These are phyloP conservation scores for Brassica cretica DNA, from an alignment of 345 rosid species.

Conservation along the genomic window DNA sequence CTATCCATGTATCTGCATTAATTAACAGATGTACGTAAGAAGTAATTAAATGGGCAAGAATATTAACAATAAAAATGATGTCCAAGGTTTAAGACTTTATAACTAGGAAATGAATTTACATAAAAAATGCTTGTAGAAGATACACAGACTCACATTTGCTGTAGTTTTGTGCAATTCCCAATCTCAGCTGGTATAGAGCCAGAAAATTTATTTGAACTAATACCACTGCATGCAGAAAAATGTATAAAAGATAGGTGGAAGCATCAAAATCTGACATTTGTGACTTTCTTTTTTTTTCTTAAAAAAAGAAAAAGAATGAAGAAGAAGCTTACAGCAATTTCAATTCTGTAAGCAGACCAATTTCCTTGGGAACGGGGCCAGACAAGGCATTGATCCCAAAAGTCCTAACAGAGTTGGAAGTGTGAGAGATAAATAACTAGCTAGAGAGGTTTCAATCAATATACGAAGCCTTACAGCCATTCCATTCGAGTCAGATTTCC, in stretches of 20 bases:
- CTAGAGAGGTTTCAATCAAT: background rate
- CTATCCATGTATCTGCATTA: constrained; percentile 54
- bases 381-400: constrained; percentile 56
- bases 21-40: constrained; percentile 15
- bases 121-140: no score
- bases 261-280: background rate
- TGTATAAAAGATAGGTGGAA: background rate
- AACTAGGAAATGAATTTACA: no score
- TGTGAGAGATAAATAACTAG: background rate
- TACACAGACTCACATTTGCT: constrained; percentile 53
- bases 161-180: constrained; percentile 52
- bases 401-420: constrained; percentile 37
- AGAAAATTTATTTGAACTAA: constrained; percentile 61
- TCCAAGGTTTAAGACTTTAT: no score
- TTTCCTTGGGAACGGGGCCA: constrained; percentile 68
- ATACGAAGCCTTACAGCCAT: constrained; percentile 49
- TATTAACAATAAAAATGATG: no score
- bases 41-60: no score
- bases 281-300: no score
- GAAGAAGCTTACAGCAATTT: constrained; percentile 47
- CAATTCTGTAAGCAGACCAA: constrained; percentile 38
- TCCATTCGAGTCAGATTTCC: constrained; percentile 46
- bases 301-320: background rate
- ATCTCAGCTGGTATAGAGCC: constrained; percentile 68
- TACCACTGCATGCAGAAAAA: constrained; percentile 34